These are phyloP conservation scores for Staphylotrichum longicolle DNA, from an alignment of 495 filamentous ascomycete species.

Conservation along the genomic window DNA sequence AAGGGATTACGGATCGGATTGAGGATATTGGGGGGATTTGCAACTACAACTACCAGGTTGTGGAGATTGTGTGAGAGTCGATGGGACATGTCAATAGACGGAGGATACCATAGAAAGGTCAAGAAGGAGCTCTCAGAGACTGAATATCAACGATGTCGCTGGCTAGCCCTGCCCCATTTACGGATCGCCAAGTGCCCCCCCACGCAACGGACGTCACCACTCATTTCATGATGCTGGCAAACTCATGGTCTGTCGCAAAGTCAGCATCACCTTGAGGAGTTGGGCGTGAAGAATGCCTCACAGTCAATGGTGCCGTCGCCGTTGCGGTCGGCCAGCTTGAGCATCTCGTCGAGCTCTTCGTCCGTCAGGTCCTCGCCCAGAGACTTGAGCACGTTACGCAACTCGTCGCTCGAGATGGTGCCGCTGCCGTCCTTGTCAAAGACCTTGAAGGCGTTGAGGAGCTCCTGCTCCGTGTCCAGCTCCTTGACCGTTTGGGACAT, in stretches of 20 bases:
- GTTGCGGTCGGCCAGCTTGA: slow-evolving; percentile 47
- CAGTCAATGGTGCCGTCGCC: slow-evolving; percentile 51
- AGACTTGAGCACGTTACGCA: slow-evolving; percentile 44
- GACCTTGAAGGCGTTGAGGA: slow-evolving; percentile 47
- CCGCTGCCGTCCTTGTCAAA: slow-evolving; percentile 51
- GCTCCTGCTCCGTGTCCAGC: slow-evolving; percentile 46
- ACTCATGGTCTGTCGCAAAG: slow-evolving; percentile 72
- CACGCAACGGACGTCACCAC: not conserved
- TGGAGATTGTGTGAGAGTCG: slow-evolving; percentile 6
- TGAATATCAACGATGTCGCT: not conserved
- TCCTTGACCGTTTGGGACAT: slow-evolving; percentile 44
- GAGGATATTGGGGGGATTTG: slow-evolving; percentile 4
- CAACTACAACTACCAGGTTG: slow-evolving; percentile 20
- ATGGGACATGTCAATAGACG: no score
- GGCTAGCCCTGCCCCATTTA: no score
- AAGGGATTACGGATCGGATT: slow-evolving; percentile 5
- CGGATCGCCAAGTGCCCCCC: no score
- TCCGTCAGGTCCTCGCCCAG: slow-evolving; percentile 50
- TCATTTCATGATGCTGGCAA: slow-evolving; percentile 80
- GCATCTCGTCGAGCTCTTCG: slow-evolving; percentile 49
- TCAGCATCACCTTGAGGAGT: slow-evolving; percentile 22
- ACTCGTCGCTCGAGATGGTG: slow-evolving; percentile 47
- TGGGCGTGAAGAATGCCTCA: slow-evolving; percentile 24
- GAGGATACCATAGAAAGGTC: no score
- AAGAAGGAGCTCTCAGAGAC: not conserved